Base-by-base conservation (phyloP, 129 eudicot genomes). In the Glebionis coronaria region DNA sequence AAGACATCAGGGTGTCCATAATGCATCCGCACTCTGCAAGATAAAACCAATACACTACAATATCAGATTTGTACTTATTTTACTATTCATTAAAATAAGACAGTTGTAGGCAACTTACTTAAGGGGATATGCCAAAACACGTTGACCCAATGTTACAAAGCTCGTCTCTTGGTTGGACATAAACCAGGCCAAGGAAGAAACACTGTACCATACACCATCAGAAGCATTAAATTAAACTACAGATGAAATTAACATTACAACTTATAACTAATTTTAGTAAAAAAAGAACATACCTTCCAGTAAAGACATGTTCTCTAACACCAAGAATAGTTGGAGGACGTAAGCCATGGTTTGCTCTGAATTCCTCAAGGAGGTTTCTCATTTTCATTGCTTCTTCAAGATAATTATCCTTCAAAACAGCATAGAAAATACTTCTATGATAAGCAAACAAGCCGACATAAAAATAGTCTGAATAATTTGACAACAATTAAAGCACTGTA, bases 151-250 rank as follows among this genome's bases (percentile, higher is more conserved):
- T 31, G 99, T 94, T 56, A 94, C 99, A 65, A 94, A 94, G 73
- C 97, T 89, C 15, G 99, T 89, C 87, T 94, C 99, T 78, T 94
- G 99, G 73, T 94, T 94, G 69, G 99, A 94, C 99, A 94, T 94
- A 70, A 94, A 94, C 97, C 95, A 89, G 19, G 99, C 99, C 83
- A 94, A 74, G 31, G 99, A 94, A 68, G 99, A 94, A 61, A 94
- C 99, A 94, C 99, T 94, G 90, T 76, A 84, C 16, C 53, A 70
- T 28, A 55, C 3, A 59, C 61, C 51, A 59, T 35, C 42, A 76
- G 49, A 64, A 47, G 19, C 73, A 68, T 18, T 42, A 45, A 35
- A 18, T 46, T 50, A 57, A 13, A 64, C 49, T 15, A 53, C 2
- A 56, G 40, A 44, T 13, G 53, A 29, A 68, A 50, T 50, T 29